Evolutionary conservation across 2,329 filamentous ascomycete genomes (phyloP).

Genomic region (Trichoderma guizhouense): DNA sequence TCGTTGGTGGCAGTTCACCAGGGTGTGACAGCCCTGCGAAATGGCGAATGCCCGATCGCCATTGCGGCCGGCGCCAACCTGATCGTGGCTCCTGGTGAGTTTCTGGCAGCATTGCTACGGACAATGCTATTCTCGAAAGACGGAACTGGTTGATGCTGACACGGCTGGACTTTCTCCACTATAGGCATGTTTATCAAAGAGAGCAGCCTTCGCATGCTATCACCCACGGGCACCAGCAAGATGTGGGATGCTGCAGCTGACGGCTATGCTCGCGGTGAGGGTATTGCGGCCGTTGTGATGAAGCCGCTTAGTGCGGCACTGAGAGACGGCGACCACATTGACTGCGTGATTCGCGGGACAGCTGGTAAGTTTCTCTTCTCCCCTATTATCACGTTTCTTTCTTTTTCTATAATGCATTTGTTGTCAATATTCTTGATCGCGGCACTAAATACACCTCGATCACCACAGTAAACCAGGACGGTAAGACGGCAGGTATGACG

Average conservation of each 20-base stretch:
- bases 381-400: no score
- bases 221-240: not conserved
- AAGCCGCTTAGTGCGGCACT: not conserved
- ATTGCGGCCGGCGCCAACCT: not conserved
- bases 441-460: no score
- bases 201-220: not conserved
- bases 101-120: no score
- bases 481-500: no score
- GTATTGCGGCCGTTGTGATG: not conserved
- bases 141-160: no score
- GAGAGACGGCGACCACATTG: not conserved
- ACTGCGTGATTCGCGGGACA: not conserved
- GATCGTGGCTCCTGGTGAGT: not conserved
- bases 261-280: not conserved
- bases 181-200: not conserved
- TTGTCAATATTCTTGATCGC: not conserved
- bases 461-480: no score
- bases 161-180: no score
- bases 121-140: no score
- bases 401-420: not conserved
- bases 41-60: not conserved
- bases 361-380: no score
- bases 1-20: not conserved
- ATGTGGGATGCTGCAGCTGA: not conserved
- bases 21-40: not conserved